Conservation (phyloP, 371 early-diverging fungal genomes). For the Syncephalastrum contaminatum region DNA sequence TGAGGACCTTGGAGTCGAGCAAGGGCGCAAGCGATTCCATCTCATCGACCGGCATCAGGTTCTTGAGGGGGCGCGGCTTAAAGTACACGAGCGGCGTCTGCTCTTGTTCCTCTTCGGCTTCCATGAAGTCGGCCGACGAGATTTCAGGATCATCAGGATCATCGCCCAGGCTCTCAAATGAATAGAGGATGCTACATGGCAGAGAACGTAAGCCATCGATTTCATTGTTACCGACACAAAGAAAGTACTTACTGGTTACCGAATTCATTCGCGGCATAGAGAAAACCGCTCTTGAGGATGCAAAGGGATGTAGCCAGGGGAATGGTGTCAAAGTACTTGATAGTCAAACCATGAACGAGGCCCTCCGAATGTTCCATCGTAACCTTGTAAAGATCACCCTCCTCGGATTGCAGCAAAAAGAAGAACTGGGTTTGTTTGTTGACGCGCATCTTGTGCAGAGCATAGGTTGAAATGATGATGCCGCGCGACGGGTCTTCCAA, state of each 20-base stretch:
- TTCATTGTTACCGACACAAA: background rate
- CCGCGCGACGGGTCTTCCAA: conserved; percentile 64
- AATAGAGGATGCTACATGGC: conserved; percentile 71
- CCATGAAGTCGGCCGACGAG: conserved; percentile 67
- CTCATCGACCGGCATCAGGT: conserved; percentile 87
- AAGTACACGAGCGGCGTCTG: conserved; percentile 66
- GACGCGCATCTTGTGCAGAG: conserved; percentile 89
- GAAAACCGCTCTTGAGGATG: conserved; percentile 90
- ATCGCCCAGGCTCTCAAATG: conserved; percentile 91
- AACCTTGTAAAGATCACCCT: conserved; percentile 94
- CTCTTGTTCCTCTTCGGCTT: conserved; percentile 50
- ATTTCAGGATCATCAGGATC: conserved; percentile 84
- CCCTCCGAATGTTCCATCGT: conserved; percentile 82
- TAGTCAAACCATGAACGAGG: conserved; percentile 62
- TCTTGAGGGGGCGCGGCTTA: conserved; percentile 78
- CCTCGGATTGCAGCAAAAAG: conserved; percentile 88
- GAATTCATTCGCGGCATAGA: conserved; percentile 89
- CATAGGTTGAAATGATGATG: conserved; percentile 76
- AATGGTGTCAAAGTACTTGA: conserved; percentile 95
- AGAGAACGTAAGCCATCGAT: conserved; percentile 5
- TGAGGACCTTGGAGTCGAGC: conserved; percentile 73
- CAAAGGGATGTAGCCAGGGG: conserved; percentile 79
- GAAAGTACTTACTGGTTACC: conserved; percentile 79
- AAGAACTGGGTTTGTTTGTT: conserved; percentile 85
- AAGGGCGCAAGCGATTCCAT: conserved; percentile 83